These are phyloP conservation scores for Lupinus albus DNA, from an alignment of 306 rosid genomes.

Conservation along the genomic window DNA sequence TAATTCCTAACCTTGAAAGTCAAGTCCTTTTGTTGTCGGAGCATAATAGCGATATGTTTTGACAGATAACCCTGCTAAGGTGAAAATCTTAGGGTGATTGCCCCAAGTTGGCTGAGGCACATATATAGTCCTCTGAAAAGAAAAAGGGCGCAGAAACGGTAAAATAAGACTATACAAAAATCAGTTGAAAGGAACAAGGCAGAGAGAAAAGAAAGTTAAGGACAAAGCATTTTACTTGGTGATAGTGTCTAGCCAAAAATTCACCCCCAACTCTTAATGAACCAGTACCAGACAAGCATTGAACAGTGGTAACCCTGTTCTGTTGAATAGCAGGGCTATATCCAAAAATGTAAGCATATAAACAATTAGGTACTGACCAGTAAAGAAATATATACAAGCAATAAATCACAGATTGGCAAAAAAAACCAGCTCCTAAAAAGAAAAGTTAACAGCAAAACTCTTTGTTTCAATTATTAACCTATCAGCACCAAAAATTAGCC, in stretches of 20 bases:
- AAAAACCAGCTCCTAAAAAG: not conserved
- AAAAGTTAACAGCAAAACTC: not conserved
- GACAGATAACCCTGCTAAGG: constrained; percentile 80
- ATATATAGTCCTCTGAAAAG: constrained; percentile 75
- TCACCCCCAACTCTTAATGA: constrained; percentile 97
- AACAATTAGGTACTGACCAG: not conserved
- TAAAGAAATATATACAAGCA: not conserved
- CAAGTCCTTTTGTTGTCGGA: constrained; percentile 90
- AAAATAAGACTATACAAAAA: not conserved
- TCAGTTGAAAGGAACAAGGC: not conserved
- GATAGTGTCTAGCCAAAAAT: constrained; percentile 89
- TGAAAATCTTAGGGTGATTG: constrained; percentile 81
- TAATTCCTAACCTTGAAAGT: constrained; percentile 73
- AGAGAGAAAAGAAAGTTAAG: constrained; percentile 8
- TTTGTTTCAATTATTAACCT: constrained; percentile 49
- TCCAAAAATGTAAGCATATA: constrained; percentile 14
- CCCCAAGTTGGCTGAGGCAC: constrained; percentile 98
- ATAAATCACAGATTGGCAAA: constrained; percentile 1
- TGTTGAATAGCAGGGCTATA: constrained; percentile 85
- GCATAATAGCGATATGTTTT: constrained; percentile 87
- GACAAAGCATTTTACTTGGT: constrained; percentile 62
- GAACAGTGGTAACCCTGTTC: constrained; percentile 85
- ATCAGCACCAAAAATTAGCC: constrained; percentile 89
- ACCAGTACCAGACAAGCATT: constrained; percentile 97
- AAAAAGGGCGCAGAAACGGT: constrained; percentile 13